Percentiles rank a stretch among this genome's conserved stretches.
These are phyloP conservation scores for Thraustochytrium sp. DNA, from an alignment of 352 stramenopile genomes.

Conservation along the genomic window DNA sequence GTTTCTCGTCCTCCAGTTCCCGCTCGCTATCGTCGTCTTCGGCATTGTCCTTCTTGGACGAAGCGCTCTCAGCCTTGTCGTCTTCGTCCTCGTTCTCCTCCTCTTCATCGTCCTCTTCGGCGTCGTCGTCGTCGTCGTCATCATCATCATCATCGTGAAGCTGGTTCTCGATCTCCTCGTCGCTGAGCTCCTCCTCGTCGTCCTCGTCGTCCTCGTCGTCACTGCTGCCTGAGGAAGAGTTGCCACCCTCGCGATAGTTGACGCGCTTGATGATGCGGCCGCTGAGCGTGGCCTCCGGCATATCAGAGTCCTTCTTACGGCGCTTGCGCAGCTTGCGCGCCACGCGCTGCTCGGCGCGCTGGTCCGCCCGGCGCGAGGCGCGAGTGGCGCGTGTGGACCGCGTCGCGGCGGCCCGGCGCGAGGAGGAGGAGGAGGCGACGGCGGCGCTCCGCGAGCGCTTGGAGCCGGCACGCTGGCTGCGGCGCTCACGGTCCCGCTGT, in stretches of 20 bases:
- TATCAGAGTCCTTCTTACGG: not conserved
- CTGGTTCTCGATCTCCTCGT: not conserved
- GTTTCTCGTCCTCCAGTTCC: too few species aligned
- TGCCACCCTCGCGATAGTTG: constrained; percentile 19
- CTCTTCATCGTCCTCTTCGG: not conserved
- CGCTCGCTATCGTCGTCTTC: not conserved
- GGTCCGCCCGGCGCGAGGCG: too few species aligned
- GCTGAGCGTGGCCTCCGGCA: not conserved
- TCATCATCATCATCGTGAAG: not conserved
- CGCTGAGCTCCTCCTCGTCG: not conserved
- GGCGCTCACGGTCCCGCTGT: not conserved
- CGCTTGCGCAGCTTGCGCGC: not conserved
- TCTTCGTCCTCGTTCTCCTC: constrained; percentile 27
- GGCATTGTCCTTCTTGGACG: not conserved
- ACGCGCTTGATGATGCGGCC: constrained; percentile 6
- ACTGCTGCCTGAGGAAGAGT: too few species aligned
- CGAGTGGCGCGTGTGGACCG: too few species aligned
- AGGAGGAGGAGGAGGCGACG: too few species aligned
- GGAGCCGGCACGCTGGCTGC: too few species aligned
- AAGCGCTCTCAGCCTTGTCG: not conserved
- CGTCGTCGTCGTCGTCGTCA: not conserved
- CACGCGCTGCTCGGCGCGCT: not conserved
- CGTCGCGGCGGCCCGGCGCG: too few species aligned
- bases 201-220: not conserved
- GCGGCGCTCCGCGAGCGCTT: too few species aligned